phyloP scores from a whole-genome alignment of 768 basidiomycete species.

The Calocybe cyanea region DNA sequence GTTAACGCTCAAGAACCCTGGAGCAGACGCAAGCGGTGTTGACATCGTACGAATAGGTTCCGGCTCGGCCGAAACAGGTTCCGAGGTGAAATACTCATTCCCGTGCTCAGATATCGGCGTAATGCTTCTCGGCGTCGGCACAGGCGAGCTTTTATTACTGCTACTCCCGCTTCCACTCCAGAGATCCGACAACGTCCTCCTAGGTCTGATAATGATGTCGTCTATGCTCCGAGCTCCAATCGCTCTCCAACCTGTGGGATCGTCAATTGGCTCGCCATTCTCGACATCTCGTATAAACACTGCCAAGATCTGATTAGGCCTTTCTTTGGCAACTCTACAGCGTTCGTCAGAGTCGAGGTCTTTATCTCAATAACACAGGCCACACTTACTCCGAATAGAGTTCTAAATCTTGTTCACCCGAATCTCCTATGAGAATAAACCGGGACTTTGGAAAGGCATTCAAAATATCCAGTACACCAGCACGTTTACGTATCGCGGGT shows the following conservation, averaged over 20 bases:
- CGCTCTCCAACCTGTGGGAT: slow-evolving; percentile 57
- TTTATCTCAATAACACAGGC: neutral
- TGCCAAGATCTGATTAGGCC: slow-evolving; percentile 65
- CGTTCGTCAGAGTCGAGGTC: neutral
- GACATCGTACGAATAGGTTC: slow-evolving; percentile 12
- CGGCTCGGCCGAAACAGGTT: slow-evolving; percentile 19
- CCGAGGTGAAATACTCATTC: slow-evolving; percentile 19
- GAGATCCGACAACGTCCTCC: slow-evolving; percentile 10
- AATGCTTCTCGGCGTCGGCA: neutral
- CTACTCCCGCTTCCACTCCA: slow-evolving; percentile 1
- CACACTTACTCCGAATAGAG: slow-evolving; percentile 68
- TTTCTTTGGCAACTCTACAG: slow-evolving; percentile 63
- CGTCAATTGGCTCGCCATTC: slow-evolving; percentile 41
- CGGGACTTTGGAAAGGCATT: slow-evolving; percentile 66
- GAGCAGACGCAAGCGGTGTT: neutral
- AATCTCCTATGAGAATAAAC: slow-evolving; percentile 89
- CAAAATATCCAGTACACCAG: slow-evolving; percentile 74
- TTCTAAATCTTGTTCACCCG: slow-evolving; percentile 94
- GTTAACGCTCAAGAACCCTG: neutral
- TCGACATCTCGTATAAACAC: slow-evolving; percentile 83
- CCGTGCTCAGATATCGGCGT: neutral
- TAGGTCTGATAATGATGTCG: slow-evolving; percentile 7
- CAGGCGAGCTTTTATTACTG: neutral
- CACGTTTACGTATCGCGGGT: slow-evolving; percentile 79
- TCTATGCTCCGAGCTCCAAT: slow-evolving; percentile 19